phyloP scores from a whole-genome alignment of 2,329 filamentous ascomycete genomes.

The Hymenoscyphus fructigenus region DNA sequence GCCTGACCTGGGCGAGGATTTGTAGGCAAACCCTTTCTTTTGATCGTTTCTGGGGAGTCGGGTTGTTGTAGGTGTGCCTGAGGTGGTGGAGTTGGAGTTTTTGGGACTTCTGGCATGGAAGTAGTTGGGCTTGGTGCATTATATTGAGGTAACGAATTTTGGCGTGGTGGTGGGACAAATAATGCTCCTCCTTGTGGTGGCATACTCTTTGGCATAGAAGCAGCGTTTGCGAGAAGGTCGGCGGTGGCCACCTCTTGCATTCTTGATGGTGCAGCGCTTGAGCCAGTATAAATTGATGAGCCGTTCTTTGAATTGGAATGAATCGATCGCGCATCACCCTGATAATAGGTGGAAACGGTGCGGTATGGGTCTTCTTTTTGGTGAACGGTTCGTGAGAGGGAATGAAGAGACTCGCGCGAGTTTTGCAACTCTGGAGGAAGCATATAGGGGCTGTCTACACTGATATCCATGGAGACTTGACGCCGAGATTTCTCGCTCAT shows the following conservation, averaged over 20 bases:
- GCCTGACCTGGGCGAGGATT: conserved; percentile 19
- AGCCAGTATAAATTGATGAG: conserved; percentile 48
- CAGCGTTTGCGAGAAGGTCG: conserved; percentile 29
- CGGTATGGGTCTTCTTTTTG: conserved; percentile 84
- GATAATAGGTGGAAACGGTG: conserved; percentile 55
- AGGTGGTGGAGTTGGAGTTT: conserved; percentile 26
- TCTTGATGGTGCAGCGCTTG: conserved; percentile 35
- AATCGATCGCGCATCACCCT: conserved; percentile 56
- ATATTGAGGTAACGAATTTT: conserved; percentile 48
- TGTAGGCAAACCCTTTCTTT: conserved; percentile 26
- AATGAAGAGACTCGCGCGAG: conserved; percentile 84
- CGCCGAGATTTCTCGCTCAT: conserved; percentile 37
- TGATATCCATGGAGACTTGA: conserved; percentile 62
- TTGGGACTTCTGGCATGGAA: conserved; percentile 33
- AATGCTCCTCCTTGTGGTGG: conserved; percentile 28
- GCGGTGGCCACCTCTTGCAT: conserved; percentile 26
- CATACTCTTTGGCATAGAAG: conserved; percentile 19
- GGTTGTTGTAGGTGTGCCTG: conserved; percentile 19
- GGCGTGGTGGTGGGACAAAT: conserved; percentile 39
- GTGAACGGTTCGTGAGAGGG: conserved; percentile 73
- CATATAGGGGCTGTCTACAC: conserved; percentile 86
- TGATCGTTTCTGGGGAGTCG: conserved; percentile 14
- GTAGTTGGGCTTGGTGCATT: conserved; percentile 39
- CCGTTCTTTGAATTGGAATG: conserved; percentile 48
- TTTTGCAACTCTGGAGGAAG: conserved; percentile 77